Percentiles rank a stretch among this genome's conserved stretches.
Evolutionary conservation across 805 yeast species (phyloP).

Genomic region (Candida takata): DNA sequence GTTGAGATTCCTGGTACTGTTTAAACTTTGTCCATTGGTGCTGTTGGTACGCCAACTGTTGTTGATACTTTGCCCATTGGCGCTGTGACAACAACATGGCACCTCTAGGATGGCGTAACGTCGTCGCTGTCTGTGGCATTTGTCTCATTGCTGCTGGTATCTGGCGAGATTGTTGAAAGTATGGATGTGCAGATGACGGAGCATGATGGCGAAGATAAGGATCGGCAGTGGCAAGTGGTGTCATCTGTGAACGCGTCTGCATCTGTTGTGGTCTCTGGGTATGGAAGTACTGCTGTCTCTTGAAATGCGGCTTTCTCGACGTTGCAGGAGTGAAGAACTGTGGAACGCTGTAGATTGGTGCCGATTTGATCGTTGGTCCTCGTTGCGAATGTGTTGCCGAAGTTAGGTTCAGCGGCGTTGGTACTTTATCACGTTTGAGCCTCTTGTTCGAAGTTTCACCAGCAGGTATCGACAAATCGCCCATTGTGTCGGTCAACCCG

Average conservation of each 20-base stretch:
- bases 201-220: neutral
- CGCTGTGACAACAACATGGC: slow-evolving; percentile 20
- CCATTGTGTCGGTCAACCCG: slow-evolving; percentile 14
- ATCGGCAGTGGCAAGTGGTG: slow-evolving; percentile 10
- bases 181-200: slow-evolving; percentile 7
- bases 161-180: slow-evolving; percentile 10
- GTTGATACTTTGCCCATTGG: slow-evolving; percentile 20
- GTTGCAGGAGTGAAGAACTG: slow-evolving; percentile 11
- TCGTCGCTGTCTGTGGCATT: slow-evolving; percentile 19
- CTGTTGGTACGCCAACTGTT: slow-evolving; percentile 21
- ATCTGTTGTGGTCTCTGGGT: no score
- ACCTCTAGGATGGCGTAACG: slow-evolving; percentile 15
- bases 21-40: slow-evolving; percentile 23
- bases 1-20: slow-evolving; percentile 18
- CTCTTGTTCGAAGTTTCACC: slow-evolving; percentile 16
- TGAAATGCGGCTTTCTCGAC: no score
- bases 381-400: slow-evolving; percentile 9
- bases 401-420: slow-evolving; percentile 25
- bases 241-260: no score
- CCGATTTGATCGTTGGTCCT: slow-evolving; percentile 26
- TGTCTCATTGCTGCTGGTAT: neutral
- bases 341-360: slow-evolving; percentile 23
- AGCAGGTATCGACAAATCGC: slow-evolving; percentile 17
- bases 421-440: slow-evolving; percentile 24
- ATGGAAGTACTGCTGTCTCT: no score